These are phyloP conservation scores for Penicillium arizonense DNA, from an alignment of 495 filamentous ascomycete genomes.

Conservation along the genomic window DNA sequence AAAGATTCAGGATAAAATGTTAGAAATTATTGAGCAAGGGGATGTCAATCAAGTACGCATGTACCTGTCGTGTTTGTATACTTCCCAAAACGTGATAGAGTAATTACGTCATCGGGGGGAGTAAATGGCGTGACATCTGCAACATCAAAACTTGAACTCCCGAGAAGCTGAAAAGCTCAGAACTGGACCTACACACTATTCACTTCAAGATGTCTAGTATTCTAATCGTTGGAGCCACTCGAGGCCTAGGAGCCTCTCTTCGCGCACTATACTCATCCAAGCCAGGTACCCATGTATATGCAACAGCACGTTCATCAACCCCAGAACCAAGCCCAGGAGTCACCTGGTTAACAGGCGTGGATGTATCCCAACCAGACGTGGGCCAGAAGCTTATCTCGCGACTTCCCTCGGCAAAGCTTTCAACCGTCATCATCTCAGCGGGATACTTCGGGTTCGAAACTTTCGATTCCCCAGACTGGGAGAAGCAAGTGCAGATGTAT, in stretches of 20 bases:
- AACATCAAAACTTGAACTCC: too few species aligned
- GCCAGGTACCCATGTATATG: constrained; percentile 52
- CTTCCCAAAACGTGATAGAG: too few species aligned
- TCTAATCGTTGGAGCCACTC: constrained; percentile 65
- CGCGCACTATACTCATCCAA: constrained; percentile 54
- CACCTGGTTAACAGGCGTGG: constrained; percentile 50
- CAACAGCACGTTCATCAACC: constrained; percentile 52
- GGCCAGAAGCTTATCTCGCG: constrained; percentile 49
- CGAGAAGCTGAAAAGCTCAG: too few species aligned
- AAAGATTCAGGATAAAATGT: too few species aligned
- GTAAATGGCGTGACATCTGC: neutral
- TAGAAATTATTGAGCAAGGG: too few species aligned
- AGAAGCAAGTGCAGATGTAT: constrained; percentile 68
- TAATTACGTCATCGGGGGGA: neutral
- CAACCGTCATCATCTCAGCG: constrained; percentile 62
- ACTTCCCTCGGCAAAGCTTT: constrained; percentile 46
- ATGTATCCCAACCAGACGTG: constrained; percentile 55
- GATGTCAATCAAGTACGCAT: too few species aligned
- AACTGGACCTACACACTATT: too few species aligned
- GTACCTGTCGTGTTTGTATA: too few species aligned
- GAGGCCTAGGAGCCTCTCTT: constrained; percentile 64
- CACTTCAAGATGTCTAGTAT: constrained; percentile 34
- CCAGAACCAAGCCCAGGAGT: constrained; percentile 38
- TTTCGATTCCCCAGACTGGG: constrained; percentile 61
- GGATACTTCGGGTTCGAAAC: constrained; percentile 67